phyloP scores from a whole-genome alignment of 78 protist species.

The Cavenderia fasciculata region DNA sequence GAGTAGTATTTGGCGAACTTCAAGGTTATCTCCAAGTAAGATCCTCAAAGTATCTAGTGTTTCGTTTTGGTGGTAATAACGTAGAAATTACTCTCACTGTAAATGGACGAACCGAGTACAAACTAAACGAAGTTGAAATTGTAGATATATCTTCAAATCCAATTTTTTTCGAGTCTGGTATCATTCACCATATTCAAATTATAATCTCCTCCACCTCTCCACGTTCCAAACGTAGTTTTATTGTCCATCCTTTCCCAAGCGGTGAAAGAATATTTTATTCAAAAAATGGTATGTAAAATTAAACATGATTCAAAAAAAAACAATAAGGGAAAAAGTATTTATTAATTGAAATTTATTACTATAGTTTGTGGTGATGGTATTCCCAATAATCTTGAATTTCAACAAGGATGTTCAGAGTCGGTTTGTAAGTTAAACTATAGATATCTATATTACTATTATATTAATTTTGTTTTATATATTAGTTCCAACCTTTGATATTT shows the following conservation, averaged over 20 bases:
- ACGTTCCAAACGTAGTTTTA: background rate
- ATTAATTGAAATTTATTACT: background rate
- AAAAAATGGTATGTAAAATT: background rate
- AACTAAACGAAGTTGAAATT: background rate
- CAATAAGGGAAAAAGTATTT: background rate
- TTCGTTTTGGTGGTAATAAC: background rate
- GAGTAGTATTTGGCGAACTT: background rate
- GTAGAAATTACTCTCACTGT: background rate
- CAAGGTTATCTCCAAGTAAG: background rate
- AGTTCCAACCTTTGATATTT: background rate
- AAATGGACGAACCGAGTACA: background rate
- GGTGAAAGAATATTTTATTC: background rate
- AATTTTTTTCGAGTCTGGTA: background rate
- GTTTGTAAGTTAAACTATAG: too few species aligned
- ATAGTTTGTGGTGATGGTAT: slow-evolving; percentile 38
- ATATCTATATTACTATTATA: too few species aligned
- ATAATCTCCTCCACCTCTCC: background rate
- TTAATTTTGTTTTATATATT: background rate
- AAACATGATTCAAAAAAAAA: background rate
- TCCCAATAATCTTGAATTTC: background rate
- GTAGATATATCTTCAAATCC: background rate
- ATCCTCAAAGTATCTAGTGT: background rate
- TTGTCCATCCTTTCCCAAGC: background rate
- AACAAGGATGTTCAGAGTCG: background rate
- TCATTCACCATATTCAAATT: background rate